Evolutionary conservation across 768 basidiomycete species (phyloP), one percentile per base, ranked within the genome.

Genomic region (Pisolithus tinctorius): DNA sequence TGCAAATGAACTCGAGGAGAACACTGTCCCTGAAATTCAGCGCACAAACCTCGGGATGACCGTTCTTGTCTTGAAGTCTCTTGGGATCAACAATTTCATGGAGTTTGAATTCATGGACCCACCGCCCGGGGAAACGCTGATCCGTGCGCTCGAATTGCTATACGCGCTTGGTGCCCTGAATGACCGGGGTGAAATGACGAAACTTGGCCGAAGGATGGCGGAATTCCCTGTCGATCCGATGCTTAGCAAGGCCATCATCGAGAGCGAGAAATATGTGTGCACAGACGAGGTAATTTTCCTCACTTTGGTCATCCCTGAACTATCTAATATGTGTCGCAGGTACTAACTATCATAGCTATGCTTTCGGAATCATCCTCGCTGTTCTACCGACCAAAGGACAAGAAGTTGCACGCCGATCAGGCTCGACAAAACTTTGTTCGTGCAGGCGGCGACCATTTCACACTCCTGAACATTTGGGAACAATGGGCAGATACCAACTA

Each of bases 171-270:
- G 96, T 27, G 94, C 96, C 0, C 75, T 99, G 55, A 98, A 98
- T 65, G 94, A 98, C 66, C 76, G 88, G 49, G 96, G 96, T 6
- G 96, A 99, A 67, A 68, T 99, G 56, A 99, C 96, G n/a, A 93
- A 97, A 62, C 79, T 98, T 34, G 96, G 96, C 2, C 78, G 96
- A 52, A 74, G 94, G 49, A 98, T 99, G 96, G 94, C 95, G 0
- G 96, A 99, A 66, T 98, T 99, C 70, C 96, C 93, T 9, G 93
- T 98, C 17, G 96, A 99, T 62, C 96, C 96, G 6, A 96, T 96
- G 88, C 70, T 99, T 59, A 92, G 89, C 23, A 98, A 97, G 69
- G 84, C 87, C 5, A 95, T 99, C 65, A 93, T 99, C 54, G 87
- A 91, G 42, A 96, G 93, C 63, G 96, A 98, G 66, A 80, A 87